Percentiles rank a stretch among this genome's conserved stretches.
These are phyloP conservation scores for Solanum chilense DNA, from an alignment of 257 asterid species.

Conservation along the genomic window DNA sequence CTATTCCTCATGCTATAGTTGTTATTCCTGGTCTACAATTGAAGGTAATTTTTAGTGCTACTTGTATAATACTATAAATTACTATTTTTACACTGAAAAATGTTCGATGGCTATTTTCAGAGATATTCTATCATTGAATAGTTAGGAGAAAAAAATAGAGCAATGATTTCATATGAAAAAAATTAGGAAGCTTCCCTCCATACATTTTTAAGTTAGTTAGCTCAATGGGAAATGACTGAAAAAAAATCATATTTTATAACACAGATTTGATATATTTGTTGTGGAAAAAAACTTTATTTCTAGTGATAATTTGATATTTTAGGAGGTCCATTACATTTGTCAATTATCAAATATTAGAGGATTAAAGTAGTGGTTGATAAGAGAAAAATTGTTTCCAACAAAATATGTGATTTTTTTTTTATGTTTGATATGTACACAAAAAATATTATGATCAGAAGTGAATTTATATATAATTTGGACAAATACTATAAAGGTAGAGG, in stretches of 20 bases:
- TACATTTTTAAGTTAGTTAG: too few relatives aligned
- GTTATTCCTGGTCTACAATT: constrained; percentile 1
- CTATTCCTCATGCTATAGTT: constrained; percentile 33
- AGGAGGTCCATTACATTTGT: too few relatives aligned
- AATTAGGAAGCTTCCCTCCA: background rate
- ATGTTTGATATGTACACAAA: rapidly evolving
- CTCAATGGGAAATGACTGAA: background rate
- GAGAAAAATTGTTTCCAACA: background rate
- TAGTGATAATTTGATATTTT: too few relatives aligned
- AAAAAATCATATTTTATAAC: too few relatives aligned
- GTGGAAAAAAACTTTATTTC: background rate
- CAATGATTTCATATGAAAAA: background rate
- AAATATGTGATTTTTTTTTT: background rate
- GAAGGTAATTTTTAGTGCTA: background rate
- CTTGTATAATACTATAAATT: background rate
- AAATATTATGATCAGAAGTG: background rate
- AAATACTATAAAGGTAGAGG: too few relatives aligned
- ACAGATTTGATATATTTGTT: rapidly evolving
- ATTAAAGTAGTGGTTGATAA: background rate
- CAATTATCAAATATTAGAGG: background rate
- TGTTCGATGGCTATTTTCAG: rapidly evolving
- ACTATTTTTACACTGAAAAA: too few relatives aligned
- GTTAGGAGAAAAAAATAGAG: background rate
- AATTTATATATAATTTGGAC: too few relatives aligned
- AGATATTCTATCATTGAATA: too few relatives aligned